These are phyloP conservation scores for Pythium dissimile DNA, from an alignment of 352 stramenopile genomes.

Conservation along the genomic window DNA sequence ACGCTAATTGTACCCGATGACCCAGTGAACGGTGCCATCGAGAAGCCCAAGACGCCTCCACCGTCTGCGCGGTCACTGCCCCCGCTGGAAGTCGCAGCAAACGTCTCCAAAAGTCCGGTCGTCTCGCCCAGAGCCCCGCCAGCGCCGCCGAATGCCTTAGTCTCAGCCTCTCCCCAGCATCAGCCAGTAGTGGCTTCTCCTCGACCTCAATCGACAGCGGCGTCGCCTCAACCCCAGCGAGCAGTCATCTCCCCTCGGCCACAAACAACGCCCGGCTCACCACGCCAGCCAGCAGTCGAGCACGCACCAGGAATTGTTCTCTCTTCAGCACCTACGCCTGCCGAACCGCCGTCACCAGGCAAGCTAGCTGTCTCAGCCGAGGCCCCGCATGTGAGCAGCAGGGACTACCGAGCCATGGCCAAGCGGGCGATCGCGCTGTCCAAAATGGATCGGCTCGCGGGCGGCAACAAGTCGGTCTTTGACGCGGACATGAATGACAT, in stretches of 20 bases:
- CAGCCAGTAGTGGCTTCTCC: neutral
- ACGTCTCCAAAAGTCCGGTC: neutral
- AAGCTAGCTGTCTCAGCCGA: neutral
- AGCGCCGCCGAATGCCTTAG: neutral
- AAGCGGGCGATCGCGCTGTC: constrained; percentile 37
- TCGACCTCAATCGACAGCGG: no score
- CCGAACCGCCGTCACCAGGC: neutral
- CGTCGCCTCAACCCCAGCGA: no score
- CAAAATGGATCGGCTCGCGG: constrained; percentile 55
- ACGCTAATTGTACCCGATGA: constrained; percentile 73
- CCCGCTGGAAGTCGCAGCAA: no score
- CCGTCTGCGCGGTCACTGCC: constrained; percentile 1
- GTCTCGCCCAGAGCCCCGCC: neutral
- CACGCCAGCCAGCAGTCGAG: neutral
- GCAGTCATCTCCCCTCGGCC: no score
- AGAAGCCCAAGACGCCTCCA: constrained; percentile 53
- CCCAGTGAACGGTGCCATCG: constrained; percentile 55
- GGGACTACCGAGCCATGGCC: constrained; percentile 50
- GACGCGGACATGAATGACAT: constrained; percentile 71
- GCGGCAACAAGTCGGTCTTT: constrained; percentile 60
- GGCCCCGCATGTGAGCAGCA: constrained; percentile 26
- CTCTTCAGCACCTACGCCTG: neutral
- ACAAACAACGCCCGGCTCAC: neutral
- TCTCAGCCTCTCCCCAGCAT: neutral
- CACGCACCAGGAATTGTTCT: neutral